Base-by-base conservation (phyloP, 2,329 filamentous ascomycete species). In the Coleophoma cylindrospora region DNA sequence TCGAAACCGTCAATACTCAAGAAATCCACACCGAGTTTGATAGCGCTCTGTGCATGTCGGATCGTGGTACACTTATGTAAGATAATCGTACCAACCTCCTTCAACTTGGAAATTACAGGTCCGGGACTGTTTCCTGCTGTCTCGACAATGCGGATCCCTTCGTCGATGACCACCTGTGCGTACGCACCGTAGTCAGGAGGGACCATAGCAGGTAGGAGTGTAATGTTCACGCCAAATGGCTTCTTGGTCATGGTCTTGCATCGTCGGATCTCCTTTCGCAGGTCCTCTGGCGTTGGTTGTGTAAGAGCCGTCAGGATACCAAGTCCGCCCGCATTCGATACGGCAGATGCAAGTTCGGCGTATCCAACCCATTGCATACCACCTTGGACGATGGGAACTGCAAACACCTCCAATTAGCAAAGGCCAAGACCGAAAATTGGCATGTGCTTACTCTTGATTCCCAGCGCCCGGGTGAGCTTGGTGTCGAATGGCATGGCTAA, bases 31-130 rank as follows among this genome's bases (percentile, higher is more conserved):
- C 94, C 94, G 37, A 97, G 83, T 71, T 95, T 96, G 52, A 95
- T 80, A 45, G 94, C 94, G 57, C 87, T 91, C 68, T 90, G 82
- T 17, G 94, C 94, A 67, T 99, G 94, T 49, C 91, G 78, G 71
- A 99, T 95, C 5, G 90, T 95, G 9, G 94, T 99, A 76, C 94
- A 97, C 74, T 99, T 99, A 80, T 99, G 94, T 50, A 99, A 75
- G 61, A 99, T 84, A 50, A 80, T 92, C 62, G 81, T 80, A 50
- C 83, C 83, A 6, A 85, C 87, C 54, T 80, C 80, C 74, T 97
- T 99, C 49, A 99, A 79, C 74, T 90, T 82, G 66, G 81, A 77
- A 68, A 99, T 97, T 56, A 99, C 86, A 3, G 91, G 91, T 1
- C 91, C 94, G 0, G 94, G 94, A 62, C 78, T 85, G 75, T 95